Conservation (phyloP, 768 basidiomycete genomes). For the Jaapia argillacea region DNA sequence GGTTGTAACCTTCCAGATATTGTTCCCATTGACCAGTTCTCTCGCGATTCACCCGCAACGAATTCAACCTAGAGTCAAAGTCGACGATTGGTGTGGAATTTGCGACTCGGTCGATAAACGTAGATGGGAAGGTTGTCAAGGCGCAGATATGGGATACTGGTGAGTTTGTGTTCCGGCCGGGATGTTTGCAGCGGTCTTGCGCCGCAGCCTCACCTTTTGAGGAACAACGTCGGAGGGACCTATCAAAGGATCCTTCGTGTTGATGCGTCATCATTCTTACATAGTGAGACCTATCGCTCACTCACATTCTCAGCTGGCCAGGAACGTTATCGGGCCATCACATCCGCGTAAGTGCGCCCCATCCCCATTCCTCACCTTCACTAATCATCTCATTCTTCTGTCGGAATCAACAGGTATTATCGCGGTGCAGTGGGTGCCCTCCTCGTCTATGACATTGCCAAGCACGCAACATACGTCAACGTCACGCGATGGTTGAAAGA, state of each 20-base stretch:
- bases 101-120: constrained; percentile 87
- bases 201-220: not conserved
- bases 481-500: constrained; percentile 97
- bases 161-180: constrained; percentile 38
- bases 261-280: too few species aligned
- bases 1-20: not conserved
- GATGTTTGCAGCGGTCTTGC: constrained; percentile 4
- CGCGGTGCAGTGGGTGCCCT: constrained; percentile 93
- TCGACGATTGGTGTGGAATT: constrained; percentile 99
- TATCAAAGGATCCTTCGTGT: too few species aligned
- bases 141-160: constrained; percentile 99
- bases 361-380: constrained; percentile 1
- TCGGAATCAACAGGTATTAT: constrained; percentile 61
- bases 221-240: too few species aligned
- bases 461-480: constrained; percentile 89
- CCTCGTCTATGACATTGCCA: constrained; percentile 90
- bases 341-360: constrained; percentile 74
- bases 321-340: constrained; percentile 96
- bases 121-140: constrained; percentile 96
- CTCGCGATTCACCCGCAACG: constrained; percentile 98
- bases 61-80: constrained; percentile 98
- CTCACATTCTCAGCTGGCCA: constrained; percentile 61
- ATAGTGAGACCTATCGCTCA: too few species aligned
- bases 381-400: not conserved
- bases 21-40: constrained; percentile 79